Conservation (phyloP, 2,329 filamentous ascomycete species). For the Rutstroemia sp. region DNA sequence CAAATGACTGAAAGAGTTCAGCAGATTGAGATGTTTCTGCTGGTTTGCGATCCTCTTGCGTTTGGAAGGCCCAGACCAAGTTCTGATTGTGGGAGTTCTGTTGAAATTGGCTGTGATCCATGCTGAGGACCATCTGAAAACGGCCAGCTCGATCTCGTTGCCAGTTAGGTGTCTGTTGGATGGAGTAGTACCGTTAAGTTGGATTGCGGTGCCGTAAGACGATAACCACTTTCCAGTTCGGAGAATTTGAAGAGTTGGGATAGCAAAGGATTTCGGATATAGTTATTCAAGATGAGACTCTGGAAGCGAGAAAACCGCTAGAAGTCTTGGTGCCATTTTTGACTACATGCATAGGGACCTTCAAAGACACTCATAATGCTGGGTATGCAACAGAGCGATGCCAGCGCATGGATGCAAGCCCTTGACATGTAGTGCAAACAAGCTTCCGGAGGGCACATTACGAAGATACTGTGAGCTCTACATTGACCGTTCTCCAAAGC, state of each 20-base stretch:
- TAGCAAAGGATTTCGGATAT: conserved; percentile 26
- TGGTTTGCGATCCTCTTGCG: conserved; percentile 14
- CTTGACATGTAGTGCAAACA: conserved; percentile 24
- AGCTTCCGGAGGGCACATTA: conserved; percentile 26
- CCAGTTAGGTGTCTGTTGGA: conserved; percentile 20
- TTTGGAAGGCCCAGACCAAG: conserved; percentile 10
- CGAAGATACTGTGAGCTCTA: conserved; percentile 9
- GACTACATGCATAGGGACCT: conserved; percentile 9
- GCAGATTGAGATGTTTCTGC: conserved; percentile 15
- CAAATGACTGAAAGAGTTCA: conserved; percentile 19
- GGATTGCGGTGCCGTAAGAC: conserved; percentile 26
- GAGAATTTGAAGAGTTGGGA: conserved; percentile 24
- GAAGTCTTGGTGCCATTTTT: conserved; percentile 7
- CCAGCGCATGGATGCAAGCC: conserved; percentile 27
- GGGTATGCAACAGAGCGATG: conserved; percentile 26
- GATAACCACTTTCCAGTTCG: conserved; percentile 21
- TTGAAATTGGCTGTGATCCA: conserved; percentile 23
- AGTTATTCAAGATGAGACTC: conserved; percentile 25
- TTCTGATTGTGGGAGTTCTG: conserved; percentile 16
- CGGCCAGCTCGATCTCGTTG: conserved; percentile 10
- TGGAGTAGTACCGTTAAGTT: conserved; percentile 20
- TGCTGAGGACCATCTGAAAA: conserved; percentile 19
- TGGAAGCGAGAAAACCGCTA: background rate
- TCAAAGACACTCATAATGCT: conserved; percentile 19
- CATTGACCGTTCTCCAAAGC: conserved; percentile 14